Base-by-base conservation (phyloP, 192 early-diverging fungal genomes). In the Backusella psychrophila region DNA sequence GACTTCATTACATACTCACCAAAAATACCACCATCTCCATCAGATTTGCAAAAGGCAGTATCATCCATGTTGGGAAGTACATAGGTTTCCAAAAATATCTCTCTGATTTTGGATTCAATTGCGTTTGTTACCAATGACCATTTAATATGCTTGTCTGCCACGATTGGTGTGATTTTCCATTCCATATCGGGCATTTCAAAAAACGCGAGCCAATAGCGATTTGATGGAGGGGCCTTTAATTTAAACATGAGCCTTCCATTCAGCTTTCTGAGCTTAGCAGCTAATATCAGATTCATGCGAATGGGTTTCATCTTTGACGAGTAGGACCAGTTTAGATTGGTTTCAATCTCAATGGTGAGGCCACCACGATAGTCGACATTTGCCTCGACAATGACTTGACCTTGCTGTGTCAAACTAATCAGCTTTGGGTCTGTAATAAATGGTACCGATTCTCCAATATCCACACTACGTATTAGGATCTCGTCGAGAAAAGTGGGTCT, bases 61-160 rank as follows among this genome's bases (percentile, higher is more conserved):
- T 96, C 94, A 80, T 98, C 96, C 91, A 98, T 93, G 73, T 96
- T 92, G 1, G 96, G 96, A 70, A 96, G 79, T 14, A 98, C 93
- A 69, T 96, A 81, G 11, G 91, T 91, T 65, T 92, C 91, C 14
- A 90, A 85, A 53, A 98, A 84, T 66, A 94, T 89, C 49, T 96
- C 94, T 80, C 94, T 89, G 44, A 98, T 90, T 76, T 94, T 89
- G 41, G 89, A 85, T 78, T 95, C 94, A 70, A 98, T 96, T 0
- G 93, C 90, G 52, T 91, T 91, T 35, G 95, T 89, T 5, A 98
- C 89, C 66, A 91, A 80, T 5, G 88, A 88, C 35, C 94, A 89
- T 72, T 87, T 90, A 59, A 96, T 88, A 46, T 93, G 87, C 78
- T 93, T 94, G 75, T 96, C 93, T 71, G 89, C 93, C 15, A 98